These are phyloP conservation scores for Amphicarpaea edgeworthii DNA, from an alignment of 306 rosid species.

Conservation along the genomic window DNA sequence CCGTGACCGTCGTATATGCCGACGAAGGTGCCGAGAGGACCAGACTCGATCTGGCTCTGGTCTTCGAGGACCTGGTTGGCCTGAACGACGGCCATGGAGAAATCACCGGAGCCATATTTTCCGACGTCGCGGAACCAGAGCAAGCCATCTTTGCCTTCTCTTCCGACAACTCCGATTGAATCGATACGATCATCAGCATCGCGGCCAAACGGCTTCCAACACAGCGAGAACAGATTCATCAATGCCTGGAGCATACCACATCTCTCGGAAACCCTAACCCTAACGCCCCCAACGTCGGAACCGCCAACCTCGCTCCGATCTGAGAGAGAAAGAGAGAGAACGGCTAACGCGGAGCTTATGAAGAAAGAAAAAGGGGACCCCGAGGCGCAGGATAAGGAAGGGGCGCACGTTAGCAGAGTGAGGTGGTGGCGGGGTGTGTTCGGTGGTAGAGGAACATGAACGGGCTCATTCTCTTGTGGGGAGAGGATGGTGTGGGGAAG, in stretches of 20 bases:
- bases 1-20: conserved; percentile 90
- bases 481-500: conserved; percentile 67
- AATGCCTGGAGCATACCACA: conserved; percentile 91
- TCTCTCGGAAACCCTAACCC: conserved; percentile 78
- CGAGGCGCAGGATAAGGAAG: conserved; percentile 40
- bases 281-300: conserved; percentile 39
- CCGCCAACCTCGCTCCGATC: conserved; percentile 14
- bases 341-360: conserved; percentile 40
- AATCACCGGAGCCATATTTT: conserved; percentile 69
- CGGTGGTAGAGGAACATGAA: conserved; percentile 74
- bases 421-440: conserved; percentile 58
- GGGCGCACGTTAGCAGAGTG: conserved; percentile 50
- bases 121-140: conserved; percentile 77
- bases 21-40: conserved; percentile 79
- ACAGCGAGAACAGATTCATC: conserved; percentile 82
- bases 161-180: conserved; percentile 55
- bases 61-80: conserved; percentile 84
- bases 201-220: conserved; percentile 79
- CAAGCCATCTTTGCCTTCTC: conserved; percentile 60
- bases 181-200: conserved; percentile 54
- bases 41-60: conserved; percentile 82
- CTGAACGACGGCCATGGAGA: conserved; percentile 86
- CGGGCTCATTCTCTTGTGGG: conserved; percentile 60
- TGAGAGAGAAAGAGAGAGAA: conserved; percentile 21
- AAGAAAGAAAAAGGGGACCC: conserved; percentile 5